Evolutionary conservation across 2,329 filamentous ascomycete species (phyloP).

Genomic region (Fusarium chuoi): DNA sequence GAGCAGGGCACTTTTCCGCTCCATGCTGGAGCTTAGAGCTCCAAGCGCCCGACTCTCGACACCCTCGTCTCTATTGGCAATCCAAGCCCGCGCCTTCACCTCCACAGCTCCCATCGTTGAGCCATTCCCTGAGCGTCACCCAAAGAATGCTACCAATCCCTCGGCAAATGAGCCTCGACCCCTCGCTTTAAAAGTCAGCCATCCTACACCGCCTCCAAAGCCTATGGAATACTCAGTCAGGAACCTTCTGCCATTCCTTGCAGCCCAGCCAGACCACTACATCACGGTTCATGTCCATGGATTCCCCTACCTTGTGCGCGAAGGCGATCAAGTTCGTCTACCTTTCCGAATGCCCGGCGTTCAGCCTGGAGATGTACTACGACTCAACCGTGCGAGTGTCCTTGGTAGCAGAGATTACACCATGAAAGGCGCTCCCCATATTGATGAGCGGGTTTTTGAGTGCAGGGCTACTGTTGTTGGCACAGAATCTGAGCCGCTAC

Average conservation of each 20-base stretch:
- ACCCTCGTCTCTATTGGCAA: conserved; percentile 41
- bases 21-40: conserved; percentile 68
- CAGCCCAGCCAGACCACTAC: conserved; percentile 80
- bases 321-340: conserved; percentile 78
- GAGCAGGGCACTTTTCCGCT: conserved; percentile 71
- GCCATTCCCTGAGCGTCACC: conserved; percentile 47
- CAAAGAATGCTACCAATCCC: conserved; percentile 53
- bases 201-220: conserved; percentile 48
- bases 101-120: conserved; percentile 60
- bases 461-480: conserved; percentile 88
- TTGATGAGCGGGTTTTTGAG: conserved; percentile 86
- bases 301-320: conserved; percentile 80
- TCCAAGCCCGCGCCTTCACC: conserved; percentile 45
- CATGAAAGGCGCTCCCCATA: conserved; percentile 80
- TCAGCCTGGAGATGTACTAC: conserved; percentile 83
- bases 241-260: conserved; percentile 74
- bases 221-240: conserved; percentile 66
- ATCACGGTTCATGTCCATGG: conserved; percentile 83
- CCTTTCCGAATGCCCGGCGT: conserved; percentile 84
- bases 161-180: conserved; percentile 48
- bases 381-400: conserved; percentile 84
- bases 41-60: conserved; percentile 45
- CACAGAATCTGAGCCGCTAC: conserved; percentile 81
- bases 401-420: conserved; percentile 92
- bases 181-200: conserved; percentile 54